A percentile compares a stretch with the other conserved stretches of the same genome.
Evolutionary conservation across 371 early-diverging fungal genomes (phyloP).

Genomic region (Rhizopus stolonifer): DNA sequence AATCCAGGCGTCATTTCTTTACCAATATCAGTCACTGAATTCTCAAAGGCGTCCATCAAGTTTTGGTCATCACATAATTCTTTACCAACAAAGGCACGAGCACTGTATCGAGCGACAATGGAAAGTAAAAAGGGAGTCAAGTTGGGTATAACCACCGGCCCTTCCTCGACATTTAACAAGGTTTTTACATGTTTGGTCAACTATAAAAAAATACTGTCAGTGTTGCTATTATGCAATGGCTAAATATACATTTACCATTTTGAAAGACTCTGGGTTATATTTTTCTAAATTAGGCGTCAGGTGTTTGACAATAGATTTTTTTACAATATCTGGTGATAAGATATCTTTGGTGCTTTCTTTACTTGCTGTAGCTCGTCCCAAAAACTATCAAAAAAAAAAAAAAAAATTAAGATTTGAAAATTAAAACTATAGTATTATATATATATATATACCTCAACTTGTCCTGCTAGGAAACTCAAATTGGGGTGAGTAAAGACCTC

Average conservation of each 20-base stretch:
- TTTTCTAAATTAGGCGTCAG: conserved; percentile 30
- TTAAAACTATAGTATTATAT: neutral
- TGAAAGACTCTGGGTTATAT: conserved; percentile 19
- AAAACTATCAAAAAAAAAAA: too few relatives aligned
- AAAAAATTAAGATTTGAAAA: too few relatives aligned
- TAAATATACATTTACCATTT: conserved; percentile 10
- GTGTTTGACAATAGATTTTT: conserved; percentile 15
- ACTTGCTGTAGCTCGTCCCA: neutral
- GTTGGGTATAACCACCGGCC: neutral
- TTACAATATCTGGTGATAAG: neutral
- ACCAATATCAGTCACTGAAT: conserved; percentile 13
- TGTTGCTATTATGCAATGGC: neutral
- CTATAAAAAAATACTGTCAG: neutral
- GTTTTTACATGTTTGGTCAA: neutral
- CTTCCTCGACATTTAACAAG: neutral
- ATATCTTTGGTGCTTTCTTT: neutral
- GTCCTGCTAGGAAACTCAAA: conserved; percentile 23
- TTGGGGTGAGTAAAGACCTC: conserved; percentile 26
- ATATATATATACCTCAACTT: conserved; percentile 14
- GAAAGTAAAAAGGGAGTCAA: conserved; percentile 13
- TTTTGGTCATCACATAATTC: conserved; percentile 8
- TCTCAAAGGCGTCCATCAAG: conserved; percentile 14
- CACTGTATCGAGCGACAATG: conserved; percentile 21
- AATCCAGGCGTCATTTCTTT: conserved; percentile 14
- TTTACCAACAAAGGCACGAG: conserved; percentile 20